These are phyloP conservation scores for Penicillium lividum DNA, from an alignment of 495 filamentous ascomycete genomes.

Conservation along the genomic window DNA sequence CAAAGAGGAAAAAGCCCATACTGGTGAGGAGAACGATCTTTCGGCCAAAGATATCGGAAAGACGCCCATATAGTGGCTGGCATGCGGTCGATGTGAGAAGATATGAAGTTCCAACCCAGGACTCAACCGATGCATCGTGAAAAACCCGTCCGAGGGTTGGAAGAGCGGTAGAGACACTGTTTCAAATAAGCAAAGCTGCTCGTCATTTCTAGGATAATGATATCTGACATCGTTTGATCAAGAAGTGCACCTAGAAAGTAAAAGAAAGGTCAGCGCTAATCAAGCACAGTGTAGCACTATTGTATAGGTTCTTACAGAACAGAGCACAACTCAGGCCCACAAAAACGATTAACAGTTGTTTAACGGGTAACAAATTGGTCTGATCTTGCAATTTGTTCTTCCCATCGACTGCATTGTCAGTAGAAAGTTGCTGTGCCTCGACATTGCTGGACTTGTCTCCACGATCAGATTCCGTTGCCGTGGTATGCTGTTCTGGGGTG, in stretches of 20 bases:
- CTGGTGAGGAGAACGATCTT: conserved; percentile 7
- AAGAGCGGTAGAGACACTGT: conserved; percentile 10
- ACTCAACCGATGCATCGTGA: conserved; percentile 5
- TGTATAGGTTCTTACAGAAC: conserved; percentile 2
- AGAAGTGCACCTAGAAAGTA: conserved; percentile 6
- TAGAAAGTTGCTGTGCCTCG: not conserved
- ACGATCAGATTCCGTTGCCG: not conserved
- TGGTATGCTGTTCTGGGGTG: not conserved
- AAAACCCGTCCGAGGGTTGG: conserved; percentile 9
- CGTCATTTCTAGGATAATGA: not conserved
- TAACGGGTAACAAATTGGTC: conserved; percentile 5
- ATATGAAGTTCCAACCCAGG: conserved; percentile 11
- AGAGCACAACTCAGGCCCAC: conserved; percentile 10
- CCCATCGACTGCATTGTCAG: not conserved
- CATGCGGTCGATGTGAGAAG: conserved; percentile 9
- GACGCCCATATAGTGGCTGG: conserved; percentile 10
- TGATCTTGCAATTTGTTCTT: conserved; percentile 10
- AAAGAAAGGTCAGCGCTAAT: not conserved
- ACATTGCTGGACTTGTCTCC: not conserved
- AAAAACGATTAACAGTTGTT: conserved; percentile 8
- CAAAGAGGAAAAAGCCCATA: conserved; percentile 6
- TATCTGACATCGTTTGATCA: conserved; percentile 10
- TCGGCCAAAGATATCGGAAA: conserved; percentile 12
- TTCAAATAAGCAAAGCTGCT: not conserved
- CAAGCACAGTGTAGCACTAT: not conserved